Conservation (phyloP, 331 rosid genomes). For the Erythrophleum ivorense region DNA sequence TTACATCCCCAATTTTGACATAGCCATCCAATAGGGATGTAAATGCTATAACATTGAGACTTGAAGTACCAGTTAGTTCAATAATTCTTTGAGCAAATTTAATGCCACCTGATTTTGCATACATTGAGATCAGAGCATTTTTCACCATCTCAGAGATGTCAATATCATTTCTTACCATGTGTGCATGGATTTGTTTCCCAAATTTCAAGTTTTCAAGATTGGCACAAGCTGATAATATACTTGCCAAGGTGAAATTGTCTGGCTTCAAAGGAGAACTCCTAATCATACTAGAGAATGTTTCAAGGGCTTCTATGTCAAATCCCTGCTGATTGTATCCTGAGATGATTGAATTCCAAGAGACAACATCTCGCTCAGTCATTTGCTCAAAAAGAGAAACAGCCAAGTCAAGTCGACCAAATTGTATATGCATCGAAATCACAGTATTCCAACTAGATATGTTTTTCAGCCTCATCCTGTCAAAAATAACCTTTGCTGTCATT, state of each 20-base stretch:
- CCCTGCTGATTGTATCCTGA: slow-evolving; percentile 69
- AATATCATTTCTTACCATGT: slow-evolving; percentile 52
- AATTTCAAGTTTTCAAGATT: slow-evolving; percentile 66
- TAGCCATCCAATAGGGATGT: slow-evolving; percentile 85
- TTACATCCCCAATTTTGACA: slow-evolving; percentile 72
- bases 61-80: slow-evolving; percentile 49
- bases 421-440: slow-evolving; percentile 72
- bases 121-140: slow-evolving; percentile 80
- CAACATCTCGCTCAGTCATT: slow-evolving; percentile 63
- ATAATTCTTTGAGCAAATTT: slow-evolving; percentile 62
- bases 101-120: slow-evolving; percentile 74
- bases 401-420: slow-evolving; percentile 60
- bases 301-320: slow-evolving; percentile 61
- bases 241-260: slow-evolving; percentile 75
- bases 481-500: slow-evolving; percentile 59
- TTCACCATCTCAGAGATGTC: slow-evolving; percentile 55
- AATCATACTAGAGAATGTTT: slow-evolving; percentile 61
- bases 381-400: slow-evolving; percentile 65
- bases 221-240: slow-evolving; percentile 80
- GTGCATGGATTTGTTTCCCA: slow-evolving; percentile 77
- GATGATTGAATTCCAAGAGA: slow-evolving; percentile 79
- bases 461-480: slow-evolving; percentile 65
- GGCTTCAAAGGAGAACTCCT: slow-evolving; percentile 57
- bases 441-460: slow-evolving; percentile 69
- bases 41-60: slow-evolving; percentile 71